These are phyloP conservation scores for Aspergillus sp. DNA, from an alignment of 2,329 filamentous ascomycete species.

Conservation along the genomic window DNA sequence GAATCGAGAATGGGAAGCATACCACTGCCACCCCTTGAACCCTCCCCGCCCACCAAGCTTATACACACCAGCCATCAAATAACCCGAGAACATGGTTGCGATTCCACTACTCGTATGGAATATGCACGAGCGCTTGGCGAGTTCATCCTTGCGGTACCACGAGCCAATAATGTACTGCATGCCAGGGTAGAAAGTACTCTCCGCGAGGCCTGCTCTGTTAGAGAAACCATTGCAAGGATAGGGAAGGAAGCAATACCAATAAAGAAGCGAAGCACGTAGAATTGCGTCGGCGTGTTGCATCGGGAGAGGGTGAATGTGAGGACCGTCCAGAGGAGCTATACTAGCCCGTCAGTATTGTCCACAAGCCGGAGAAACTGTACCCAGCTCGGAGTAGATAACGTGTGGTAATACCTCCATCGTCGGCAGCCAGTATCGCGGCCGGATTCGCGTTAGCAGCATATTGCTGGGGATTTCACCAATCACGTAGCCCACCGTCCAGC, in stretches of 20 bases:
- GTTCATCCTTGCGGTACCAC: slow-evolving; percentile 57
- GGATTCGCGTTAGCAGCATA: slow-evolving; percentile 55
- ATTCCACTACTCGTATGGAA: slow-evolving; percentile 56
- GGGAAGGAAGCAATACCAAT: slow-evolving; percentile 38
- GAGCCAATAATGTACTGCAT: slow-evolving; percentile 58
- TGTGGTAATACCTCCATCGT: slow-evolving; percentile 43
- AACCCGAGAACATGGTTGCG: slow-evolving; percentile 53
- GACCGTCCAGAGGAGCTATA: slow-evolving; percentile 52
- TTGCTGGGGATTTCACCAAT: slow-evolving; percentile 58
- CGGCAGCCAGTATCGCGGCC: slow-evolving; percentile 55
- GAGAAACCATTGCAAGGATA: background rate
- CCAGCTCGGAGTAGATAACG: too few relatives aligned
- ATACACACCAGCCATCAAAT: slow-evolving; percentile 60
- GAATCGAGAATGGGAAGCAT: background rate
- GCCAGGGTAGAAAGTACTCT: slow-evolving; percentile 58
- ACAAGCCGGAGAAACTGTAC: too few relatives aligned
- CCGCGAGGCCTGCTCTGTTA: slow-evolving; percentile 45
- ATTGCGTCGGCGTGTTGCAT: slow-evolving; percentile 48
- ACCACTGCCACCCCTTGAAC: slow-evolving; percentile 59
- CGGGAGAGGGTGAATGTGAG: slow-evolving; percentile 52
- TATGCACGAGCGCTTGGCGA: slow-evolving; percentile 58
- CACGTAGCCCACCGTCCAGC: slow-evolving; percentile 65
- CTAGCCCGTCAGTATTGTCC: background rate
- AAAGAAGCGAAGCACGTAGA: slow-evolving; percentile 56
- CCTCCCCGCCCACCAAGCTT: slow-evolving; percentile 53